phyloP scores from a whole-genome alignment of 805 yeast genomes.

The Nakazawaea peltata region DNA sequence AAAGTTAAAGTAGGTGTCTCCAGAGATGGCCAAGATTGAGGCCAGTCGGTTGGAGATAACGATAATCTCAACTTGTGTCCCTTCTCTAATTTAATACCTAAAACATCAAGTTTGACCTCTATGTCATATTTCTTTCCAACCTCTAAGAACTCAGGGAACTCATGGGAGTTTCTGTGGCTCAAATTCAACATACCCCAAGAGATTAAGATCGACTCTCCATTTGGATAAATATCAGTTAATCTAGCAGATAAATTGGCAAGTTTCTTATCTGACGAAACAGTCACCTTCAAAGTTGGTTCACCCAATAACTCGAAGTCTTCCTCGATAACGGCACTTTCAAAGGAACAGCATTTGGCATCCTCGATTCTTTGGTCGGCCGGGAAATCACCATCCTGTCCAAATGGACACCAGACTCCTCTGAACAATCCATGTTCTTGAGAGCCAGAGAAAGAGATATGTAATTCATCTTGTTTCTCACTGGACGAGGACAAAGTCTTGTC shows the following conservation, averaged over 20 bases:
- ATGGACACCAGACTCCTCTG: slow-evolving; percentile 39
- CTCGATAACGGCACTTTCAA: slow-evolving; percentile 23
- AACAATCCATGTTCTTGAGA: slow-evolving; percentile 32
- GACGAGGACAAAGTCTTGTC: slow-evolving; percentile 9
- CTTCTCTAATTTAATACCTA: slow-evolving; percentile 26
- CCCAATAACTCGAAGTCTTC: slow-evolving; percentile 26
- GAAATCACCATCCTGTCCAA: slow-evolving; percentile 37
- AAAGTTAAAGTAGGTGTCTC: slow-evolving; percentile 30
- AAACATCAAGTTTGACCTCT: slow-evolving; percentile 27
- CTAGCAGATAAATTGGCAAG: slow-evolving; percentile 32
- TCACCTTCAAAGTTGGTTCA: slow-evolving; percentile 25
- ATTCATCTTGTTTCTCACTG: not conserved
- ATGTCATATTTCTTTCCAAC: slow-evolving; percentile 26
- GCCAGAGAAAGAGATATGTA: slow-evolving; percentile 21
- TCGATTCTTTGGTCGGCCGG: slow-evolving; percentile 36
- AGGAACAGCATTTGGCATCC: slow-evolving; percentile 29
- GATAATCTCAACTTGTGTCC: slow-evolving; percentile 33
- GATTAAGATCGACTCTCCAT: slow-evolving; percentile 28
- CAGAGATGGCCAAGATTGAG: slow-evolving; percentile 37
- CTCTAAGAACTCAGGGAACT: slow-evolving; percentile 27
- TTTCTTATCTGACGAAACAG: slow-evolving; percentile 26
- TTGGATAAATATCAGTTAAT: slow-evolving; percentile 31
- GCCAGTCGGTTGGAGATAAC: slow-evolving; percentile 39
- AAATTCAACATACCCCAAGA: slow-evolving; percentile 39
- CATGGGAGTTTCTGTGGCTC: slow-evolving; percentile 32